These are phyloP conservation scores for Xylona heveae DNA, from an alignment of 495 filamentous ascomycete species.

Conservation along the genomic window DNA sequence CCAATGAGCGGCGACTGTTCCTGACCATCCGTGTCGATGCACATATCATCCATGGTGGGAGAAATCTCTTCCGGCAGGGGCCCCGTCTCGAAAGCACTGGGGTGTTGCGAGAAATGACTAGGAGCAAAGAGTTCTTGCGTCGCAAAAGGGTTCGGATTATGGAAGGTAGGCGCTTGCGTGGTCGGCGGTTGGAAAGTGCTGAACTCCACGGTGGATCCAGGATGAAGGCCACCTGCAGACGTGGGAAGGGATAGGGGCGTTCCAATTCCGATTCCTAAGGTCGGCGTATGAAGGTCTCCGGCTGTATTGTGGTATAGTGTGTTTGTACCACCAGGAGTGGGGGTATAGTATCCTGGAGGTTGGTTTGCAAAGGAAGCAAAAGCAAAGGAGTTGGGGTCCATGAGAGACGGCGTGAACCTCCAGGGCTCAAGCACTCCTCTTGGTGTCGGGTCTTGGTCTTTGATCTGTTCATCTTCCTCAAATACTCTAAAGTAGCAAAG, in stretches of 20 bases:
- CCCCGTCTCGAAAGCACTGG: conserved; percentile 56
- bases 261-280: conserved; percentile 50
- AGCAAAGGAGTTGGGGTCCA: conserved; percentile 66
- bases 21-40: conserved; percentile 19
- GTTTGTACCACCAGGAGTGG: conserved; percentile 68
- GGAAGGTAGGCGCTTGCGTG: conserved; percentile 45
- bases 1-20: conserved; percentile 15
- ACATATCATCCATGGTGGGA: conserved; percentile 17
- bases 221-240: conserved; percentile 32
- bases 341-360: conserved; percentile 67
- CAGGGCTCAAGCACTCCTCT: conserved; percentile 54
- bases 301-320: conserved; percentile 65
- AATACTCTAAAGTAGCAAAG: conserved; percentile 20
- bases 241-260: conserved; percentile 69
- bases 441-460: conserved; percentile 64
- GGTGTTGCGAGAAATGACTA: conserved; percentile 55
- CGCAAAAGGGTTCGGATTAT: conserved; percentile 52
- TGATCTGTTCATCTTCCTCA: conserved; percentile 32
- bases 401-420: conserved; percentile 67
- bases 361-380: conserved; percentile 64
- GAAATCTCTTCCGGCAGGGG: too few species aligned
- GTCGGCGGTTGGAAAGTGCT: conserved; percentile 34
- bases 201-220: conserved; percentile 30
- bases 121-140: conserved; percentile 51
- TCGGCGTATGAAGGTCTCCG: conserved; percentile 79